These are phyloP conservation scores for Emydomyces testavorans DNA, from an alignment of 2,329 filamentous ascomycete species.

Conservation along the genomic window DNA sequence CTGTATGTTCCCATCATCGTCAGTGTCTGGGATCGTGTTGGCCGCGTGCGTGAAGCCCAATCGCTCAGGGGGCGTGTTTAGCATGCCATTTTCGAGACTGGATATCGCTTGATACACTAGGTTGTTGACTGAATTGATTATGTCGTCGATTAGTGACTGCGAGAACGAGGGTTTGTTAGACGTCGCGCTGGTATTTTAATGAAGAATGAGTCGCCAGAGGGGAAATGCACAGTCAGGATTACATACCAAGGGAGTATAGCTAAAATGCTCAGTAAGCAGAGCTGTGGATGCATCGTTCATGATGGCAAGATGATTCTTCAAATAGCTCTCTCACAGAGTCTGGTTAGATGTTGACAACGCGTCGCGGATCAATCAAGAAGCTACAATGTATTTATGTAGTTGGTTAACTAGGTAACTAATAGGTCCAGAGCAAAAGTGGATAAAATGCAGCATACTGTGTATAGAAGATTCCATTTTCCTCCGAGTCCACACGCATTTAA, in stretches of 20 bases:
- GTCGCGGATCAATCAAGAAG: background rate
- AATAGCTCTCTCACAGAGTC: background rate
- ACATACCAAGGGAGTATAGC: slow-evolving; percentile 80
- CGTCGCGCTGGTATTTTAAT: background rate
- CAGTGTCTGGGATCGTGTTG: slow-evolving; percentile 36
- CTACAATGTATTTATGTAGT: no score
- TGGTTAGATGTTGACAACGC: background rate
- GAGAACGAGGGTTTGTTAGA: background rate
- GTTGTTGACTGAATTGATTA: slow-evolving; percentile 93
- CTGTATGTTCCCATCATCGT: slow-evolving; percentile 37
- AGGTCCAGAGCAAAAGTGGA: no score
- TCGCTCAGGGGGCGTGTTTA: slow-evolving; percentile 58
- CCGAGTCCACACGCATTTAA: no score
- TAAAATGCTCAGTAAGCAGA: slow-evolving; percentile 88
- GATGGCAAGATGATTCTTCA: slow-evolving; percentile 13
- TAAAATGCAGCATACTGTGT: no score
- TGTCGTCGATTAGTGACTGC: slow-evolving; percentile 88
- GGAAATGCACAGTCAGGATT: slow-evolving; percentile 3
- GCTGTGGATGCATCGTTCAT: slow-evolving; percentile 40
- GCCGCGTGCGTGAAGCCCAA: slow-evolving; percentile 61
- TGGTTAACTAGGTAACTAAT: no score
- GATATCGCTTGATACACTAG: slow-evolving; percentile 82
- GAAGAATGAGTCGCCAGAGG: slow-evolving; percentile 7
- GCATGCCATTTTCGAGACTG: slow-evolving; percentile 71
- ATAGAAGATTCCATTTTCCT: no score